These are phyloP conservation scores for Cordyceps militaris DNA, from an alignment of 2,329 filamentous ascomycete species.

Conservation along the genomic window DNA sequence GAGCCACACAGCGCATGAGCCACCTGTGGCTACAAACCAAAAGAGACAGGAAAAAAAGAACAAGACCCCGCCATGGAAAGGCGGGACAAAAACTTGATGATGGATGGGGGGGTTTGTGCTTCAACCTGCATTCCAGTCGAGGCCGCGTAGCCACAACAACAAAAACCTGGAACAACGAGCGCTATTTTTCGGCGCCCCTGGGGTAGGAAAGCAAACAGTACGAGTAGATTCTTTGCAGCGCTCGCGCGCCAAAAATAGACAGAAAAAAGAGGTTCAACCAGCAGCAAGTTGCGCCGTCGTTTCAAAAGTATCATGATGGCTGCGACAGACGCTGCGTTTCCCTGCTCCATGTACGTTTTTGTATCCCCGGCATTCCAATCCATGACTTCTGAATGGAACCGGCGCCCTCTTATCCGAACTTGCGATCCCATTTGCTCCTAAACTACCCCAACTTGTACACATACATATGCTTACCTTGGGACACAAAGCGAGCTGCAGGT, in stretches of 20 bases:
- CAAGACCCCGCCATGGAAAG: background rate
- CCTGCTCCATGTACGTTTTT: conserved; percentile 51
- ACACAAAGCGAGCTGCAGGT: conserved; percentile 46
- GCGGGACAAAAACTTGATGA: background rate
- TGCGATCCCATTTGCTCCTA: background rate
- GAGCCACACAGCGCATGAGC: background rate
- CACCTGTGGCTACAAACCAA: background rate
- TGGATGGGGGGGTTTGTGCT: background rate
- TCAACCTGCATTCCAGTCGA: conserved; percentile 7
- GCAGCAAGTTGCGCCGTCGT: background rate
- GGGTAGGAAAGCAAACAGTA: background rate
- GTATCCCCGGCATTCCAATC: background rate
- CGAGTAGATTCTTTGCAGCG: background rate
- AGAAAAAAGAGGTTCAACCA: background rate
- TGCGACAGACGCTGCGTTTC: conserved; percentile 43
- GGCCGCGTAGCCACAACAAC: conserved; percentile 4
- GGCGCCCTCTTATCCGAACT: no score
- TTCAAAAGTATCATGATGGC: conserved; percentile 30
- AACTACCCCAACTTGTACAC: background rate
- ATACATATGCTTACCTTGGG: conserved; percentile 26
- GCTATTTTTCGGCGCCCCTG: background rate
- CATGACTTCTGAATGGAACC: no score
- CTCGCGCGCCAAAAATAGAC: conserved; percentile 9
- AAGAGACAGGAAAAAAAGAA: background rate
- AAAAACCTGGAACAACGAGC: background rate